Percentiles rank a stretch among this genome's conserved stretches.
Evolutionary conservation across 1,284 basidiomycete species (phyloP).

Genomic region (Leccinum cinnamomeum): DNA sequence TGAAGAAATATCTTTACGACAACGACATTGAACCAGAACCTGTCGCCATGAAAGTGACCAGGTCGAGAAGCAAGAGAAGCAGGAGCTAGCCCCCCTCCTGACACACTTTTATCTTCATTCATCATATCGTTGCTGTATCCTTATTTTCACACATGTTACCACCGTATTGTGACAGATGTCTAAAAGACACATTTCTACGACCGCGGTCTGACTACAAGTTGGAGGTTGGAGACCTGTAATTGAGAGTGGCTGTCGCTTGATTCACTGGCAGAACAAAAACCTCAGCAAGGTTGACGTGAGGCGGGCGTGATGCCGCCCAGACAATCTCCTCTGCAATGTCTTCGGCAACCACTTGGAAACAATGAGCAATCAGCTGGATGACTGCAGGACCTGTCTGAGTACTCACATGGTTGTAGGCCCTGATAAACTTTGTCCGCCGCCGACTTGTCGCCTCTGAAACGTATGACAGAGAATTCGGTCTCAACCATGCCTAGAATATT

Average conservation of each 20-base stretch:
- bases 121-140: constrained; percentile 36
- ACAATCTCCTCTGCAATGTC: constrained; percentile 98
- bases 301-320: constrained; percentile 87
- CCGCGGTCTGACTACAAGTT: neutral
- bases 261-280: constrained; percentile 78
- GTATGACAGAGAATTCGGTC: constrained; percentile 88
- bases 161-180: constrained; percentile 4
- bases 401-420: constrained; percentile 77
- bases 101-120: constrained; percentile 19
- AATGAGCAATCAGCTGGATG: constrained; percentile 16
- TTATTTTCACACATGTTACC: constrained; percentile 25
- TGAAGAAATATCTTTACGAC: constrained; percentile 84
- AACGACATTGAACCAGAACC: constrained; percentile 56
- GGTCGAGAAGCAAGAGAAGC: constrained; percentile 45
- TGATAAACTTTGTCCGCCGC: constrained; percentile 90
- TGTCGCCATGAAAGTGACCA: constrained; percentile 49
- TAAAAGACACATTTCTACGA: constrained; percentile 3
- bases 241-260: constrained; percentile 68
- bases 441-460: constrained; percentile 81
- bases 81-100: constrained; percentile 28
- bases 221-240: constrained; percentile 24
- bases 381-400: neutral
- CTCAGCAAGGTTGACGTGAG: constrained; percentile 86
- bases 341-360: constrained; percentile 61
- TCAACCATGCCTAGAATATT: constrained; percentile 75